These are phyloP conservation scores for Pestalotiopsis sp. DNA, from an alignment of 2,329 filamentous ascomycete species.

Conservation along the genomic window DNA sequence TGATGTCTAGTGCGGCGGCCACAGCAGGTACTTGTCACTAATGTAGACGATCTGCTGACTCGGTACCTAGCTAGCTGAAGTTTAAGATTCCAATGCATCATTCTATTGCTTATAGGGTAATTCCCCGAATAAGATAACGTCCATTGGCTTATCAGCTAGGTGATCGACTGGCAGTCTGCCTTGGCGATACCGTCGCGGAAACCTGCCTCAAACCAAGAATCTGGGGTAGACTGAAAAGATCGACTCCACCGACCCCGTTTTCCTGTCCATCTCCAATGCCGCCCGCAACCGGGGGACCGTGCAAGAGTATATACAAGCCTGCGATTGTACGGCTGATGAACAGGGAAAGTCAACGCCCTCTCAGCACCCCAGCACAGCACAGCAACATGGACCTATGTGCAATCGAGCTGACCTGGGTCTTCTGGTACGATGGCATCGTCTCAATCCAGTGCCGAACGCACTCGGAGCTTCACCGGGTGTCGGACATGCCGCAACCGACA, in stretches of 20 bases:
- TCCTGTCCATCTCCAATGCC: not conserved
- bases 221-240: not conserved
- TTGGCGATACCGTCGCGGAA: not conserved
- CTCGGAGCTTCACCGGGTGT: constrained; percentile 34
- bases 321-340: not conserved
- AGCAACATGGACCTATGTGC: not conserved
- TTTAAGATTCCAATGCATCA: not conserved
- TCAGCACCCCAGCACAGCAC: not conserved
- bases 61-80: too few species aligned
- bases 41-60: too few species aligned
- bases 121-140: not conserved
- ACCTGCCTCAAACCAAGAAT: not conserved
- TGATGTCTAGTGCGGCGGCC: too few species aligned
- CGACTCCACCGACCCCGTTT: not conserved
- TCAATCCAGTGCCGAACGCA: constrained; percentile 3
- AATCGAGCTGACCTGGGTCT: not conserved
- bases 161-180: not conserved
- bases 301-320: not conserved
- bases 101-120: not conserved
- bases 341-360: constrained; percentile 2
- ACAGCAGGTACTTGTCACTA: too few species aligned
- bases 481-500: constrained; percentile 39
- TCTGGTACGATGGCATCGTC: not conserved
- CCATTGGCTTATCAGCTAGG: not conserved
- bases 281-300: not conserved